Base-by-base conservation (phyloP, 1,284 basidiomycete species). In the Ustilago trichophora region DNA sequence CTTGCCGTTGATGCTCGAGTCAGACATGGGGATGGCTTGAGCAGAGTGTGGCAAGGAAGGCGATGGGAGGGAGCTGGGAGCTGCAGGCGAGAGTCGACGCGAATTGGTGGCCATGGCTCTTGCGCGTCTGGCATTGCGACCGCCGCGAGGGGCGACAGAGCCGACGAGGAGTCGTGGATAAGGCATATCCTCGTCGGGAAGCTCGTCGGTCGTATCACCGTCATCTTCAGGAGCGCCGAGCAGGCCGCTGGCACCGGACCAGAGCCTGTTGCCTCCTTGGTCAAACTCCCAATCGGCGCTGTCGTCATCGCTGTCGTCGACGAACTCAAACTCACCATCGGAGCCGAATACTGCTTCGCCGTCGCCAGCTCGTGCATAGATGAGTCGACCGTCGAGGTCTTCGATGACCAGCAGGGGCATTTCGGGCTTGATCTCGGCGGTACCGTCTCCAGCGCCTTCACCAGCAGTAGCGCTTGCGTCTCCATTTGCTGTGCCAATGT, bases 341-440 rank as follows among this genome's bases (percentile, higher is more conserved):
- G 79, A 81, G 34, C 79, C 79, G 40, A 81, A 81, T 11, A 81
- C 79, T 6, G 79, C 79, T 58, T 81, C 79, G 12, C 79, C 79
- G 27, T 79, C 78, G 18, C 77, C 75, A 10, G 79, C 79, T 24
- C 79, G 64, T 4, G 79, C 79, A 33, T 80, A 80, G 43, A 81
- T 79, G 27, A 81, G 70, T 9, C 79, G 72, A 6, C 79, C 79
- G 46, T 81, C 79, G 18, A 80, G 72, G 34, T 81, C 79, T 42
- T 81, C 79, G 43, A 81, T 80, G 34, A 81, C 77, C 16, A 81
- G 68, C 26, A 81, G 50, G 1, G 78, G 78, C 41, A 80, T 70
- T 25, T 77, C 77, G 24, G 60, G 69, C 37, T 49, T 59, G 31
- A 55, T 45, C 12, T 51, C 45, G 3, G 50, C 35, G 1, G 40